A percentile compares a stretch with the other conserved stretches of the same genome.
Conservation (phyloP, 345 rosid genomes). For the Citrus mangshanensis region DNA sequence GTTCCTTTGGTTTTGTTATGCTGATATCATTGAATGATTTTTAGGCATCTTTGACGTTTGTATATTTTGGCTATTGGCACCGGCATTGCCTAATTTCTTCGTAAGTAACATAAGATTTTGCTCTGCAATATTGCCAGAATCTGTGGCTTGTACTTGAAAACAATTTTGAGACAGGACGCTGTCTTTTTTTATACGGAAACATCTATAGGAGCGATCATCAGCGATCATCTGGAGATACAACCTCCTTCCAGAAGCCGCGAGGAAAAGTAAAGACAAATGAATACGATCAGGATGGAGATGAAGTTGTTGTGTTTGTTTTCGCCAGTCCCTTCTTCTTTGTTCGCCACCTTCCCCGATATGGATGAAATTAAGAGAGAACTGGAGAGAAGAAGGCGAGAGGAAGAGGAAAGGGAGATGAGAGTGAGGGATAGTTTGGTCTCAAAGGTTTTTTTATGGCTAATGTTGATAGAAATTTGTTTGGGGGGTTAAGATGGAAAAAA, state of each 20-base stretch:
- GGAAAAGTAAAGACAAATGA: conserved; percentile 83
- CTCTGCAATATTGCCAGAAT: neutral
- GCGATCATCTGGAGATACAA: conserved; percentile 91
- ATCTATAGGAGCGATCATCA: conserved; percentile 73
- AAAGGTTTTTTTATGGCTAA: too few relatives aligned
- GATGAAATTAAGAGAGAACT: too few relatives aligned
- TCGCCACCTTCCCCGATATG: too few relatives aligned
- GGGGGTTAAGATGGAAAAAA: too few relatives aligned
- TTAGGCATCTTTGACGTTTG: conserved; percentile 50
- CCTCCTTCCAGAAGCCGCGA: conserved; percentile 90
- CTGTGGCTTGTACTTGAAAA: conserved; percentile 30
- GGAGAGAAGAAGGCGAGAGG: too few relatives aligned
- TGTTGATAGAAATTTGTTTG: too few relatives aligned
- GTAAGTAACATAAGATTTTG: conserved; percentile 38
- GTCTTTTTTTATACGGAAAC: conserved; percentile 81
- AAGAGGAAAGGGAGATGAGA: too few relatives aligned
- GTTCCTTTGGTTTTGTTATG: too few relatives aligned
- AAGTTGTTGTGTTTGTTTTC: too few relatives aligned
- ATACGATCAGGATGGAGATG: too few relatives aligned
- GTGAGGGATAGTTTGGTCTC: too few relatives aligned
- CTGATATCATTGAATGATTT: conserved; percentile 6
- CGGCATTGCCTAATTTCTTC: conserved; percentile 53
- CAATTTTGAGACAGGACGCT: conserved; percentile 78
- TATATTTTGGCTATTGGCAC: conserved; percentile 57
- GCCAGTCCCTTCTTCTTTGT: too few relatives aligned